Conservation (phyloP, 2,329 filamentous ascomycete species). For the Fusarium longipes region DNA sequence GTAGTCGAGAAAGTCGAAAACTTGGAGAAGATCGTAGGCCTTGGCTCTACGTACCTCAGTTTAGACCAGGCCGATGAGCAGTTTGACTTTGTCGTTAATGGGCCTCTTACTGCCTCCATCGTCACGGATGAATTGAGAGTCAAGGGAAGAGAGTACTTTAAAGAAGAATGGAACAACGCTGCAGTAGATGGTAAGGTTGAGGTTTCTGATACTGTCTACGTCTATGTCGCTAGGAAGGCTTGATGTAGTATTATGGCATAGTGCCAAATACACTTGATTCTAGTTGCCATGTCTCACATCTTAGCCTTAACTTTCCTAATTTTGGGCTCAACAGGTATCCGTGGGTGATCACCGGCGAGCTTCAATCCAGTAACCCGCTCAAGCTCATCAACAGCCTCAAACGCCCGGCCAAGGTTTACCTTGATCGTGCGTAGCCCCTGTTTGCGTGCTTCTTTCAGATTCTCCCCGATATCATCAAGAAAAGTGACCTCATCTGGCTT, state of each 20-base stretch:
- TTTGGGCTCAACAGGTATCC: constrained; percentile 58
- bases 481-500: constrained; percentile 80
- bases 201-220: constrained; percentile 46
- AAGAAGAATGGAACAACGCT: constrained; percentile 47
- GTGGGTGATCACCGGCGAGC: constrained; percentile 67
- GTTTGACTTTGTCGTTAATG: constrained; percentile 44
- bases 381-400: constrained; percentile 83
- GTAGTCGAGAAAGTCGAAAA: constrained; percentile 42
- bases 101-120: constrained; percentile 34
- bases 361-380: constrained; percentile 78
- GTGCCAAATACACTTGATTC: too few relatives aligned
- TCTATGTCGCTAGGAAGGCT: constrained; percentile 46
- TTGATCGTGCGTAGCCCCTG: constrained; percentile 86
- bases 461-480: constrained; percentile 93
- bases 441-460: constrained; percentile 81
- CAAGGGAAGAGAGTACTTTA: constrained; percentile 45
- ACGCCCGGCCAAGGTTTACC: constrained; percentile 80
- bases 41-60: constrained; percentile 38
- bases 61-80: constrained; percentile 46
- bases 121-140: constrained; percentile 38
- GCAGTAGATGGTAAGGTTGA: constrained; percentile 48
- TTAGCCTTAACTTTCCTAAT: constrained; percentile 53
- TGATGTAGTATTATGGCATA: background rate
- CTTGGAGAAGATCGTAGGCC: constrained; percentile 45
- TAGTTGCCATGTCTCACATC: constrained; percentile 48